A percentile compares a stretch with the other conserved stretches of the same genome.
phyloP scores from a whole-genome alignment of 345 rosid genomes.

The Viola odorata region DNA sequence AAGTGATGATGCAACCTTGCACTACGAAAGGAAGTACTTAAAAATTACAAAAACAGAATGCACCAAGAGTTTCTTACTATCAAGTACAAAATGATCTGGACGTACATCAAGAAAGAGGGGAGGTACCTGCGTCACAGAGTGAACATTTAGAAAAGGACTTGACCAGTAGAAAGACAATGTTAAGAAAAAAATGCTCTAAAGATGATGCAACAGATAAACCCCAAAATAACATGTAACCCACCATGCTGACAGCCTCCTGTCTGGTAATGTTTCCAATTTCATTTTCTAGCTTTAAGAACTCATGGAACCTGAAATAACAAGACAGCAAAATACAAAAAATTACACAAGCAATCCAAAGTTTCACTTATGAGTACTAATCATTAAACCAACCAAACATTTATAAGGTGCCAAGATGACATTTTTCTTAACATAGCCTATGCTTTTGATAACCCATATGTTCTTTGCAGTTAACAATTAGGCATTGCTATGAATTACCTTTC shows the following conservation, averaged over 20 bases:
- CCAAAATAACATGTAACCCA: constrained; percentile 25
- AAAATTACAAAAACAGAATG: background rate
- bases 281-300: constrained; percentile 88
- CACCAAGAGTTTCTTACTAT: constrained; percentile 51
- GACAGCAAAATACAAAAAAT: background rate
- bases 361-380: no score
- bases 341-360: no score
- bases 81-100: constrained; percentile 76
- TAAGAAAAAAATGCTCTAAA: background rate
- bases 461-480: no score
- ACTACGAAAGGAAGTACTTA: background rate
- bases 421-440: no score
- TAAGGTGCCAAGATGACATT: no score
- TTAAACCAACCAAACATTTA: no score
- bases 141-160: background rate
- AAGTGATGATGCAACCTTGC: background rate
- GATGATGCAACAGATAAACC: background rate
- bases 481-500: constrained; percentile 49
- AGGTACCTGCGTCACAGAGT: constrained; percentile 54
- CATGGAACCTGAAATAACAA: constrained; percentile 66
- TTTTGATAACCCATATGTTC: no score
- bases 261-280: constrained; percentile 94
- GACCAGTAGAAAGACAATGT: background rate
- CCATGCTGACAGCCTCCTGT: constrained; percentile 99
- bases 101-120: constrained; percentile 87